A percentile compares a stretch with the other conserved stretches of the same genome.
Conservation (phyloP, 176 grass and related monocot species). For the Lolium perenne region DNA sequence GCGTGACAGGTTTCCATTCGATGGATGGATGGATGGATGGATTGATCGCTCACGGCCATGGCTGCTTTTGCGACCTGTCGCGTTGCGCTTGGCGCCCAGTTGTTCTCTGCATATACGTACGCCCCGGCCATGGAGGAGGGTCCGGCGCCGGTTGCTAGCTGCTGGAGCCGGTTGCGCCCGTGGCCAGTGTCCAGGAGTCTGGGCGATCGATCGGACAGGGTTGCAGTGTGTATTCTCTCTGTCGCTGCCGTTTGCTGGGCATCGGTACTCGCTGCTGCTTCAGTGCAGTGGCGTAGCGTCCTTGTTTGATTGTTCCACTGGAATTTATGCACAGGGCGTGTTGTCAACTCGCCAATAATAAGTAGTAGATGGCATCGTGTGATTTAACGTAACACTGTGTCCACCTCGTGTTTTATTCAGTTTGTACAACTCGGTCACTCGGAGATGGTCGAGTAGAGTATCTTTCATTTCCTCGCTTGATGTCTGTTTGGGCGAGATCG, state of each 20-base stretch:
- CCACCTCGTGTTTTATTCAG: too few relatives aligned
- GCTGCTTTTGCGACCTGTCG: constrained; percentile 56
- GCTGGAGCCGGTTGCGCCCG: not conserved
- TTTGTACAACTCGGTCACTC: too few relatives aligned
- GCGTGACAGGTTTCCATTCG: not conserved
- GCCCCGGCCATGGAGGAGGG: not conserved
- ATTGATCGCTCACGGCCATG: not conserved
- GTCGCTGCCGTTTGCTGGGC: not conserved
- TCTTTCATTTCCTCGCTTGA: too few relatives aligned
- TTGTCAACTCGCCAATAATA: too few relatives aligned
- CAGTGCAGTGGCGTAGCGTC: not conserved
- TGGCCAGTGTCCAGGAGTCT: not conserved
- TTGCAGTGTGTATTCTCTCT: not conserved
- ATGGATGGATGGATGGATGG: not conserved
- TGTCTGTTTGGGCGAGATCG: too few relatives aligned
- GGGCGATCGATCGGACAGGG: not conserved
- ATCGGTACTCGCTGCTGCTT: too few relatives aligned
- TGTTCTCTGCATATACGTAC: constrained; percentile 44
- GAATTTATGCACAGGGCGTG: not conserved
- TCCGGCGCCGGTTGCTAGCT: not conserved
- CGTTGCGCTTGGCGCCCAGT: constrained; percentile 53
- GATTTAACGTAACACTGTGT: too few relatives aligned
- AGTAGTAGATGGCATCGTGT: too few relatives aligned
- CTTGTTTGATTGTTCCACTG: not conserved
- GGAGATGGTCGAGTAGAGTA: too few relatives aligned